These are phyloP conservation scores for Hibiscus trionum DNA, from an alignment of 345 rosid genomes.

Conservation along the genomic window DNA sequence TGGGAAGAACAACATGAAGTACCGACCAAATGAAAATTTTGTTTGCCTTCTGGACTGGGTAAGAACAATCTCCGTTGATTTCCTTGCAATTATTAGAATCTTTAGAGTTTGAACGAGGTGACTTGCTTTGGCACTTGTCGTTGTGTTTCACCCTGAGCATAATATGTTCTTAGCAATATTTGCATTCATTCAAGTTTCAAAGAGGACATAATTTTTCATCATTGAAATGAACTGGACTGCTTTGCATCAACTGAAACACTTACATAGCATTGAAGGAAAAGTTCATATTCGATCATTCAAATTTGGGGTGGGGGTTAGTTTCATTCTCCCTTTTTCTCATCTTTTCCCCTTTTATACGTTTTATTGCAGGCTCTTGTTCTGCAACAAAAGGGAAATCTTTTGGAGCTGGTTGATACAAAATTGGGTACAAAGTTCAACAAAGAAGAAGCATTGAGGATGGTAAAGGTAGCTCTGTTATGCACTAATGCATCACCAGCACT, in stretches of 20 bases:
- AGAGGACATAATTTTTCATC: not conserved
- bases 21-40: conserved; percentile 25
- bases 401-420: conserved; percentile 33
- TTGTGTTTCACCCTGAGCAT: not conserved
- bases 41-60: conserved; percentile 56
- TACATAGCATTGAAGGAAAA: no score
- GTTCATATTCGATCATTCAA: no score
- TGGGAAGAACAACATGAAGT: conserved; percentile 43
- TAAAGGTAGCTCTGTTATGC: conserved; percentile 41
- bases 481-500: conserved; percentile 40
- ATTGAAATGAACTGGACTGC: no score
- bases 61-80: not conserved
- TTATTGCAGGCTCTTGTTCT: conserved; percentile 33
- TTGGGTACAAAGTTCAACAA: conserved; percentile 25
- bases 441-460: conserved; percentile 41
- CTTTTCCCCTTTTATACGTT: not conserved
- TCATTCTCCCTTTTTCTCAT: no score
- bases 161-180: not conserved
- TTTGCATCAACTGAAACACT: no score
- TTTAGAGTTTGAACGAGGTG: not conserved
- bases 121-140: not conserved
- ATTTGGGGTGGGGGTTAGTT: no score
- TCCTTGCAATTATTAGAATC: not conserved
- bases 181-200: not conserved
- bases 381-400: conserved; percentile 27